phyloP scores from a whole-genome alignment of 1,139 yeast species.

The Hemisphaericaspora xylofermentans region DNA sequence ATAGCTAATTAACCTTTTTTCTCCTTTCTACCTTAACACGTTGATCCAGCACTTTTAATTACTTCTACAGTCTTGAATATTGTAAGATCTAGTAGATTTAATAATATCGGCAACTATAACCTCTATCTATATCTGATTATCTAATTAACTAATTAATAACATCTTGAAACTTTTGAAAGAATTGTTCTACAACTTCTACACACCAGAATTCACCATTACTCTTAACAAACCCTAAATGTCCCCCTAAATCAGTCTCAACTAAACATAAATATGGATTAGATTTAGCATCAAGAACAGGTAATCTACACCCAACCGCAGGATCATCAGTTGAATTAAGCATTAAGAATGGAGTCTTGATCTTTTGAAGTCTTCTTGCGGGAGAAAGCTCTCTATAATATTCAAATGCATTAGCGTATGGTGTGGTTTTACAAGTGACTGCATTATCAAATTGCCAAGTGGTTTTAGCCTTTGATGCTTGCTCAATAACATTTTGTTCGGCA shows the following conservation, averaged over 20 bases:
- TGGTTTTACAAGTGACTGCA: slow-evolving; percentile 65
- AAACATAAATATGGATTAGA: slow-evolving; percentile 35
- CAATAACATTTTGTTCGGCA: slow-evolving; percentile 31
- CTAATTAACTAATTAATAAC: slow-evolving; percentile 10
- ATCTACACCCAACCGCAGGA: slow-evolving; percentile 65
- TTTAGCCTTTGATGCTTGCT: slow-evolving; percentile 31
- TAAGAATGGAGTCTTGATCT: slow-evolving; percentile 65
- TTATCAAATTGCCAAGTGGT: slow-evolving; percentile 65
- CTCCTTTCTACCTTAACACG: too few relatives aligned
- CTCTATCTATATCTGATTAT: not conserved
- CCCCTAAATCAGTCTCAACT: slow-evolving; percentile 54
- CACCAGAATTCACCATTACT: slow-evolving; percentile 71
- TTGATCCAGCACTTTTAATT: too few relatives aligned
- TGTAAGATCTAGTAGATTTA: not conserved
- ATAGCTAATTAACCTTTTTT: too few relatives aligned
- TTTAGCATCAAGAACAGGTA: slow-evolving; percentile 29
- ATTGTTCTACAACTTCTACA: slow-evolving; percentile 60
- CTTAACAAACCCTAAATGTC: slow-evolving; percentile 60
- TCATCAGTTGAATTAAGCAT: slow-evolving; percentile 76
- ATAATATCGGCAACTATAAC: not conserved
- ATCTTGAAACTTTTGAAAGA: slow-evolving; percentile 51
- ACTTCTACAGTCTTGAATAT: too few relatives aligned
- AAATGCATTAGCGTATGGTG: slow-evolving; percentile 67
- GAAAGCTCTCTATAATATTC: slow-evolving; percentile 76
- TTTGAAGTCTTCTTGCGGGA: slow-evolving; percentile 54